phyloP scores from a whole-genome alignment of 768 basidiomycete genomes.

The Pleurotus salmoneostramineus region DNA sequence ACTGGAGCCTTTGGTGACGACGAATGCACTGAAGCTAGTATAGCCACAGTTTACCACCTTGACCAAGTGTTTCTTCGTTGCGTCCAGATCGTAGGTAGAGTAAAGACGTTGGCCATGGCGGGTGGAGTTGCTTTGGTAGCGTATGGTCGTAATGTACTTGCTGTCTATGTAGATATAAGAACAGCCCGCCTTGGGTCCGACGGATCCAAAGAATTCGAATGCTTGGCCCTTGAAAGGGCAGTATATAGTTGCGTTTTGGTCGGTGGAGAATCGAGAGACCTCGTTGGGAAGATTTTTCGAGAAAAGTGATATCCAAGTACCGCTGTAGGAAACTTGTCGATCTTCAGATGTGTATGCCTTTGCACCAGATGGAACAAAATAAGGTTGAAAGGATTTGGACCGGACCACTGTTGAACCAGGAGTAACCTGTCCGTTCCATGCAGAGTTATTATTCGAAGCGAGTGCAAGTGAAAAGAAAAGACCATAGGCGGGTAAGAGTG shows the following conservation, averaged over 20 bases:
- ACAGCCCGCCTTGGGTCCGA: slow-evolving; percentile 48
- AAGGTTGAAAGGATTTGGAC: slow-evolving; percentile 53
- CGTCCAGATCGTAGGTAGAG: slow-evolving; percentile 50
- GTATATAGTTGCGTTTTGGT: slow-evolving; percentile 42
- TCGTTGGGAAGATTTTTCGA: slow-evolving; percentile 47
- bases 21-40: slow-evolving; percentile 60
- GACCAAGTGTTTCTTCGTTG: slow-evolving; percentile 49
- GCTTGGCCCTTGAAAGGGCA: slow-evolving; percentile 72
- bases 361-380: slow-evolving; percentile 71
- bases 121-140: slow-evolving; percentile 36
- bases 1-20: slow-evolving; percentile 47
- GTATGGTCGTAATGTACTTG: slow-evolving; percentile 35
- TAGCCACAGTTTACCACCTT: slow-evolving; percentile 58
- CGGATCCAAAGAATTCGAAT: slow-evolving; percentile 74
- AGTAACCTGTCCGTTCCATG: slow-evolving; percentile 68
- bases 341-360: slow-evolving; percentile 70
- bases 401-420: slow-evolving; percentile 36
- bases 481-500: slow-evolving; percentile 10
- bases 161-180: slow-evolving; percentile 60
- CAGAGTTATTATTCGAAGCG: slow-evolving; percentile 31
- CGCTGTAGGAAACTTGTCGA: slow-evolving; percentile 59
- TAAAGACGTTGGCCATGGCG: slow-evolving; percentile 61
- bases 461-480: slow-evolving; percentile 8
- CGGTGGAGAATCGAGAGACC: slow-evolving; percentile 46
- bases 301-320: slow-evolving; percentile 52